phyloP scores from a whole-genome alignment of 345 rosid species.

The Nasturtium officinale region DNA sequence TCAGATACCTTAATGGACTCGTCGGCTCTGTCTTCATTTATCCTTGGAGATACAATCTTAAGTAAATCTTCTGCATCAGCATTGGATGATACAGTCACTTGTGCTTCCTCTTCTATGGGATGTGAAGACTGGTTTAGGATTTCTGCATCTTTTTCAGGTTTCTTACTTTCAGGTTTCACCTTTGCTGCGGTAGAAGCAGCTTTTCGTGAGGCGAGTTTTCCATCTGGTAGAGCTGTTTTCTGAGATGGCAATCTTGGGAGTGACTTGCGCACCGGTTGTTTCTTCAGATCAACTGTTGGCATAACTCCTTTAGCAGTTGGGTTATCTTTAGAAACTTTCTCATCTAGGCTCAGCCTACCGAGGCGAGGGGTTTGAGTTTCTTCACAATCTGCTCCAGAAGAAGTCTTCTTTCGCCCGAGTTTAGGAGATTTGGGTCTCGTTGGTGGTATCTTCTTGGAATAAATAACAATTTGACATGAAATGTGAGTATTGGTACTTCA shows the following conservation, averaged over 20 bases:
- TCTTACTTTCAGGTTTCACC: conserved; percentile 46
- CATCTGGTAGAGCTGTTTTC: conserved; percentile 52
- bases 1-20: conserved; percentile 46
- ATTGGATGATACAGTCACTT: conserved; percentile 32
- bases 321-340: conserved; percentile 47
- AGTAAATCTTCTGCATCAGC: conserved; percentile 38
- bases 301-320: conserved; percentile 49
- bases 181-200: conserved; percentile 33
- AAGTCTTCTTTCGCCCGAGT: conserved; percentile 86
- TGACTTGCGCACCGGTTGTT: conserved; percentile 76
- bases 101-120: conserved; percentile 42
- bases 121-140: conserved; percentile 33
- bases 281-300: conserved; percentile 50
- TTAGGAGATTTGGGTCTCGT: conserved; percentile 98
- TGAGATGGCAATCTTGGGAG: conserved; percentile 92
- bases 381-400: conserved; percentile 47
- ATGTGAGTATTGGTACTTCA: background rate
- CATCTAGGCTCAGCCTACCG: conserved; percentile 76
- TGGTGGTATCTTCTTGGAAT: conserved; percentile 71
- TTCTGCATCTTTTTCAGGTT: conserved; percentile 48
- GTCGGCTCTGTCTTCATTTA: conserved; percentile 47
- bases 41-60: conserved; percentile 32
- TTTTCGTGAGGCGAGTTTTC: conserved; percentile 42
- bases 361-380: conserved; percentile 47
- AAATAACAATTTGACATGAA: conserved; percentile 8